Percentiles rank a stretch among this genome's conserved stretches.
Evolutionary conservation across 441 rosid species (phyloP).

Genomic region (Capsella rubella): DNA sequence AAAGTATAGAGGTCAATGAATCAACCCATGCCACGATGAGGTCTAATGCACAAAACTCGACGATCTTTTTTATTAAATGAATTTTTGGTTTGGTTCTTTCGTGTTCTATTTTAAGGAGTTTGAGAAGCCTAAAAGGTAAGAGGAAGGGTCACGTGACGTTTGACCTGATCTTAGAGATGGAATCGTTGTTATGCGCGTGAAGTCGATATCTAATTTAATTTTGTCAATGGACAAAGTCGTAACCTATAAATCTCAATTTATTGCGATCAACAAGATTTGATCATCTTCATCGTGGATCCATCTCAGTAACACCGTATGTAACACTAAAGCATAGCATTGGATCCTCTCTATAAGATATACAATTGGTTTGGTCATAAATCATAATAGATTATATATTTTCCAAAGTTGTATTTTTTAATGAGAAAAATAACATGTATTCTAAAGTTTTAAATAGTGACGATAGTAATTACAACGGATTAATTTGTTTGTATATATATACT

Average conservation of each 20-base stretch:
- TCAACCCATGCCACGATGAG: slow-evolving; percentile 6
- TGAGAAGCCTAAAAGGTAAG: slow-evolving; percentile 19
- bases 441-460: not conserved
- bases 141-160: slow-evolving; percentile 40
- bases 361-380: not conserved
- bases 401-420: not conserved
- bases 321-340: not conserved
- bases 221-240: not conserved
- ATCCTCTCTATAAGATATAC: not conserved
- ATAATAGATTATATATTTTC: not conserved
- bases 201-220: not conserved
- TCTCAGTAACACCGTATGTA: not conserved
- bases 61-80: not conserved
- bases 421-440: not conserved
- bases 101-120: slow-evolving; percentile 34
- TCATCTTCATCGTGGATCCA: not conserved
- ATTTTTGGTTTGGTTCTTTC: slow-evolving; percentile 11
- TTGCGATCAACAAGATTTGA: not conserved
- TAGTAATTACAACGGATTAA: not conserved
- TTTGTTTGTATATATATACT: not conserved
- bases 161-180: slow-evolving; percentile 31
- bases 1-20: slow-evolving; percentile 30
- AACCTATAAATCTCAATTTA: not conserved
- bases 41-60: slow-evolving; percentile 12
- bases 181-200: not conserved